These are phyloP conservation scores for Mycena rebaudengoi DNA, from an alignment of 768 basidiomycete species.

Conservation along the genomic window DNA sequence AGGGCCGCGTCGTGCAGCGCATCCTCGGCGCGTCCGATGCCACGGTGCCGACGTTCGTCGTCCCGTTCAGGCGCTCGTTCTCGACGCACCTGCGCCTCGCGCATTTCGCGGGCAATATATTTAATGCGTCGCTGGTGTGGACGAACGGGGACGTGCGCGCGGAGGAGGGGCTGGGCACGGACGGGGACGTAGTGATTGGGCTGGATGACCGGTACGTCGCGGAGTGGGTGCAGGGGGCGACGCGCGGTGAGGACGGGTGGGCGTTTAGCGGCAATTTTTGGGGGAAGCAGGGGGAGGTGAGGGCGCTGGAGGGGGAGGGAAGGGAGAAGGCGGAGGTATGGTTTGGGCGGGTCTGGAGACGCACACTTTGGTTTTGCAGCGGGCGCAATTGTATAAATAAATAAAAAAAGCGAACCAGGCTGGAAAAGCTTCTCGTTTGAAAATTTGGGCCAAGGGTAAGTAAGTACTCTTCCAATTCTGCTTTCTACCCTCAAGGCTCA, in stretches of 20 bases:
- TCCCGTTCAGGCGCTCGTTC: constrained; percentile 44
- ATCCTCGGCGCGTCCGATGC: constrained; percentile 33
- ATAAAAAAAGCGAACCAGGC: too few species aligned
- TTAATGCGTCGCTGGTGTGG: constrained; percentile 50
- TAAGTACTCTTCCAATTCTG: too few species aligned
- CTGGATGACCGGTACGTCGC: constrained; percentile 11
- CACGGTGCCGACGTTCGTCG: constrained; percentile 43
- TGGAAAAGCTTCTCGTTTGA: too few species aligned
- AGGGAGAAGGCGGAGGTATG: constrained; percentile 10
- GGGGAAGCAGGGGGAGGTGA: constrained; percentile 4
- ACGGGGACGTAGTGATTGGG: background rate
- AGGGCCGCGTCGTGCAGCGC: constrained; percentile 36
- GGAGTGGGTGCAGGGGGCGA: constrained; percentile 12
- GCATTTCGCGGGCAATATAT: constrained; percentile 48
- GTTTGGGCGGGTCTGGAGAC: constrained; percentile 1
- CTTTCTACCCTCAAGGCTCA: too few species aligned
- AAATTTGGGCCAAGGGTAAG: too few species aligned
- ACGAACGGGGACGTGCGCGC: constrained; percentile 41
- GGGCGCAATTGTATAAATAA: too few species aligned
- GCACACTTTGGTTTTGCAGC: too few species aligned
- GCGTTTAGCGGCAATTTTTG: constrained; percentile 2
- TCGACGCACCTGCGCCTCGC: constrained; percentile 46
- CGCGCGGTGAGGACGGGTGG: too few species aligned
- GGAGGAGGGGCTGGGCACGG: constrained; percentile 34
- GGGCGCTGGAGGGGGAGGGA: background rate